Percentiles rank a stretch among this genome's conserved stretches.
Conservation (phyloP, 1,284 basidiomycete species). For the Puccinia coronata region DNA sequence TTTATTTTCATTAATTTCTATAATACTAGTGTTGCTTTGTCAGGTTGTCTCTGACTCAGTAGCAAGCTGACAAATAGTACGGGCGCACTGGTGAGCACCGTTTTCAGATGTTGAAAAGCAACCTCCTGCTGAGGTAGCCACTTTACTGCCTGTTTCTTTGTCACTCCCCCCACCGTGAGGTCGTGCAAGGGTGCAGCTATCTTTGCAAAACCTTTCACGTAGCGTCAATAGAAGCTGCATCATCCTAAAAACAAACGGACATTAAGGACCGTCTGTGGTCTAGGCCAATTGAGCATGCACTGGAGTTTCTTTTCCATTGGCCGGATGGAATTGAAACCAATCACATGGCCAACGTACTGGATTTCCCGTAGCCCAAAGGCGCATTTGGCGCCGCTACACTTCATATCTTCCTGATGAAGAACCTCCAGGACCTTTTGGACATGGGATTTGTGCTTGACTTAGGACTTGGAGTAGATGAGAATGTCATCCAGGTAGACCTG, state of each 20-base stretch:
- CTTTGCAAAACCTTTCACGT: background rate
- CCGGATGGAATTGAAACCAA: background rate
- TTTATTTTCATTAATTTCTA: too few species aligned
- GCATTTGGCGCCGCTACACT: background rate
- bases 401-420: background rate
- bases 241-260: background rate
- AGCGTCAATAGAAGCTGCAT: background rate
- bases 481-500: too few species aligned
- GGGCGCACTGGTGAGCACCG: background rate
- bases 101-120: background rate
- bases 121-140: too few species aligned
- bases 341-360: too few species aligned
- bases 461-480: too few species aligned
- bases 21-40: too few species aligned
- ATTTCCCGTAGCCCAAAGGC: background rate
- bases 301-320: background rate
- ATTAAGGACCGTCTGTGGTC: background rate
- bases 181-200: background rate
- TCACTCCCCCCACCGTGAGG: background rate
- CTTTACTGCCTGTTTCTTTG: background rate
- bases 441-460: too few species aligned
- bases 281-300: background rate
- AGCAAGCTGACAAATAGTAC: too few species aligned
- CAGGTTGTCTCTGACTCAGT: too few species aligned
- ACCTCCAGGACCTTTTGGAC: conserved; percentile 50